Conservation (phyloP, 495 filamentous ascomycete species). For the Letharia columbiana region DNA sequence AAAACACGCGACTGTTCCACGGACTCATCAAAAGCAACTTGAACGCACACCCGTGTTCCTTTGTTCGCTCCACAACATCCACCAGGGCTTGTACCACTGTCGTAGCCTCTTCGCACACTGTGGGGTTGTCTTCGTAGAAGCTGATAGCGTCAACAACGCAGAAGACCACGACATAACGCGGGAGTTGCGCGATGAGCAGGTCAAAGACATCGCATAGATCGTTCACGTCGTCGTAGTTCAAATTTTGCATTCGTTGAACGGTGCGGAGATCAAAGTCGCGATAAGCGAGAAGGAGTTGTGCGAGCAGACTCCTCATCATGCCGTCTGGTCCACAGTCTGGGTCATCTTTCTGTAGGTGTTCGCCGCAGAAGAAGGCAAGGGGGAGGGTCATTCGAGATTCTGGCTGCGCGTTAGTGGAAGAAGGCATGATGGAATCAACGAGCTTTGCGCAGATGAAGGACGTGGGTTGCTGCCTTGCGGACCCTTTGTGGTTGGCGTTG, state of each 20-base stretch:
- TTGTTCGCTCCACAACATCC: slow-evolving; percentile 2
- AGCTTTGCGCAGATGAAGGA: slow-evolving; percentile 12
- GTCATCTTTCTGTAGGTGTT: neutral
- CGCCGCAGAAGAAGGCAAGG: slow-evolving; percentile 9
- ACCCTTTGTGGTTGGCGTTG: slow-evolving; percentile 4
- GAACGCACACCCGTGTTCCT: neutral
- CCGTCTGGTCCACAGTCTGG: neutral
- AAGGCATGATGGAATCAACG: neutral
- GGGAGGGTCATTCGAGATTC: neutral
- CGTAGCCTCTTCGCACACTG: neutral
- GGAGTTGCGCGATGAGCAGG: slow-evolving; percentile 3
- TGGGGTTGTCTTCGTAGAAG: neutral
- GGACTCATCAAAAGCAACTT: slow-evolving; percentile 11
- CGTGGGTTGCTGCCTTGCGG: neutral
- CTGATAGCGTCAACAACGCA: slow-evolving; percentile 2
- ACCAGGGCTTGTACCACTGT: neutral
- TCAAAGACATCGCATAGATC: slow-evolving; percentile 7
- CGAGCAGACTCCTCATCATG: slow-evolving; percentile 9
- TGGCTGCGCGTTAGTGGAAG: neutral
- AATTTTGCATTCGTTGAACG: neutral
- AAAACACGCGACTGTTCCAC: slow-evolving; percentile 2
- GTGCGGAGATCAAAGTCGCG: slow-evolving; percentile 6
- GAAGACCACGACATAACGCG: neutral
- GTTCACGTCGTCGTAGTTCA: neutral
- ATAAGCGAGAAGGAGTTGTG: slow-evolving; percentile 2